These are phyloP conservation scores for Thraustochytrium striatum DNA, from an alignment of 352 stramenopile species.

Conservation along the genomic window DNA sequence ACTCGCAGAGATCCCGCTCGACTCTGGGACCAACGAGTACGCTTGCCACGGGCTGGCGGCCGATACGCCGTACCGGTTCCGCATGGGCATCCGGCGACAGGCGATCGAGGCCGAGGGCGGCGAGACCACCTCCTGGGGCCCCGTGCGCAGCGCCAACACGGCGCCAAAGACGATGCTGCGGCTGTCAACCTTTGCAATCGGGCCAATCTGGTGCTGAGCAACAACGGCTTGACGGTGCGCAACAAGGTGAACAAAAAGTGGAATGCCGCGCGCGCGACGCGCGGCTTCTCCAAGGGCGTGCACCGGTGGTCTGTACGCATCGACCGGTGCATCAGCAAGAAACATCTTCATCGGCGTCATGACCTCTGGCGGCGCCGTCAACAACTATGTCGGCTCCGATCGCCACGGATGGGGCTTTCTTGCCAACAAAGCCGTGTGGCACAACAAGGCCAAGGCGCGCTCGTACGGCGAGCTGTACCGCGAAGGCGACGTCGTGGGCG, in stretches of 20 bases:
- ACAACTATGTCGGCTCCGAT: constrained; percentile 94
- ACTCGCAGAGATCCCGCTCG: not conserved
- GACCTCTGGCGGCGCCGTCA: constrained; percentile 76
- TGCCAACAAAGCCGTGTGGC: constrained; percentile 94
- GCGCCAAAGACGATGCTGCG: not conserved
- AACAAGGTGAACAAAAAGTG: constrained; percentile 79
- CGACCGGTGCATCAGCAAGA: constrained; percentile 87
- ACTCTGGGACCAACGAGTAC: not conserved
- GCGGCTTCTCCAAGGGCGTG: constrained; percentile 68
- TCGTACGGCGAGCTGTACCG: constrained; percentile 75
- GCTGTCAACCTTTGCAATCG: constrained; percentile 50
- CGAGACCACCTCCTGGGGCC: not conserved
- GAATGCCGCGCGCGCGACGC: constrained; percentile 72
- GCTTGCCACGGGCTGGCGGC: constrained; percentile 36
- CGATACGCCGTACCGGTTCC: constrained; percentile 54
- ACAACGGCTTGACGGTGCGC: constrained; percentile 64
- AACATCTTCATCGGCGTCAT: constrained; percentile 95
- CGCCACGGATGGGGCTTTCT: constrained; percentile 97
- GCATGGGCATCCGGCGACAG: constrained; percentile 41
- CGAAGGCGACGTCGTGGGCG: constrained; percentile 70
- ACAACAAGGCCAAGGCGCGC: constrained; percentile 88
- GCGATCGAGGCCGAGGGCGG: not conserved
- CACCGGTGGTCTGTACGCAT: constrained; percentile 79
- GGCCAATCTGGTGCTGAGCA: constrained; percentile 68
- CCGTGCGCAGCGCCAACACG: not conserved